phyloP scores from a whole-genome alignment of 495 filamentous ascomycete species.

The Penicillium malachiteum region DNA sequence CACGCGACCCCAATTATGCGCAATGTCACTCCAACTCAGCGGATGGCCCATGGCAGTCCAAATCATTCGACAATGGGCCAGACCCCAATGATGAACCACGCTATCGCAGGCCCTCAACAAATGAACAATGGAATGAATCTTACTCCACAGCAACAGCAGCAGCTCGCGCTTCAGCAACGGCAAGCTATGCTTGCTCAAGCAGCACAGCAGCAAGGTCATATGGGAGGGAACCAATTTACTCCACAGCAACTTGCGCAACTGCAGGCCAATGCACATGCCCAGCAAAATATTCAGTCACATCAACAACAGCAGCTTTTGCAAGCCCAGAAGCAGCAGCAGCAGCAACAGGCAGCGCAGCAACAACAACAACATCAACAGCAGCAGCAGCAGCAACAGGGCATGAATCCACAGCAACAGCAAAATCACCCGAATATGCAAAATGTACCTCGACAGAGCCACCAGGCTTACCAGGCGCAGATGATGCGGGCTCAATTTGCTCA shows the following conservation, averaged over 20 bases:
- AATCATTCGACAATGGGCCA: conserved; percentile 57
- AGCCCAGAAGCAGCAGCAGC: conserved; percentile 33
- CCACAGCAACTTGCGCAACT: conserved; percentile 47
- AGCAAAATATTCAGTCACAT: conserved; percentile 53
- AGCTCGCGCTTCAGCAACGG: conserved; percentile 46
- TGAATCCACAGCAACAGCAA: conserved; percentile 35
- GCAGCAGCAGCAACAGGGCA: conserved; percentile 34
- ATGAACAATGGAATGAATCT: conserved; percentile 38
- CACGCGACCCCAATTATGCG: conserved; percentile 71
- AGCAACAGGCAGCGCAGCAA: conserved; percentile 49
- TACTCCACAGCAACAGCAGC: conserved; percentile 45
- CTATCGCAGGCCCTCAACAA: conserved; percentile 46
- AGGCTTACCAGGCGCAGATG: conserved; percentile 47
- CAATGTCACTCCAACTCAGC: conserved; percentile 66
- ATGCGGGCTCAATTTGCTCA: conserved; percentile 43
- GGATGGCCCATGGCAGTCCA: conserved; percentile 71
- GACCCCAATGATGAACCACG: conserved; percentile 57
- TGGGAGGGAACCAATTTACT: conserved; percentile 42
- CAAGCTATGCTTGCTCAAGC: conserved; percentile 47
- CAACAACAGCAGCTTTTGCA: conserved; percentile 41
- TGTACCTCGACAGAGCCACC: conserved; percentile 40
- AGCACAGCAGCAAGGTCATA: conserved; percentile 34
- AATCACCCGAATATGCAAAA: conserved; percentile 38
- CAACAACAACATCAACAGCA: conserved; percentile 43
- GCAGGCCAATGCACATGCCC: conserved; percentile 47